Evolutionary conservation across 2,329 filamentous ascomycete genomes (phyloP).

Genomic region (Neofusicoccum umdonicola): DNA sequence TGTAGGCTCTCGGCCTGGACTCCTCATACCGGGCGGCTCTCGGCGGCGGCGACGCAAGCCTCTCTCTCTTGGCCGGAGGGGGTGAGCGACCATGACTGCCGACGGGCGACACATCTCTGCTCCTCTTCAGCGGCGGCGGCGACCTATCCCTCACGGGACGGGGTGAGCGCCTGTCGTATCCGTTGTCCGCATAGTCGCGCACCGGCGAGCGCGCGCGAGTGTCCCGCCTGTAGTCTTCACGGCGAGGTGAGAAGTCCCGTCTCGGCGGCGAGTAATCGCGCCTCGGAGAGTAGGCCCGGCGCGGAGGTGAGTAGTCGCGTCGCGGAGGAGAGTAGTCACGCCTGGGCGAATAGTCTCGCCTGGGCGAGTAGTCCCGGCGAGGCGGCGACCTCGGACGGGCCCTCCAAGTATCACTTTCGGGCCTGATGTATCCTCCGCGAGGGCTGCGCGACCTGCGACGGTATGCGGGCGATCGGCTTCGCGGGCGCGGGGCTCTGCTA

Average conservation of each 20-base stretch:
- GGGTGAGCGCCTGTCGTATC: conserved; percentile 40
- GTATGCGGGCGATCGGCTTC: conserved; percentile 37
- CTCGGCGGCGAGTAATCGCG: conserved; percentile 23
- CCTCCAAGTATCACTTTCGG: conserved; percentile 43
- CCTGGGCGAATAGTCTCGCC: conserved; percentile 28
- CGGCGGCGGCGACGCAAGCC: conserved; percentile 38
- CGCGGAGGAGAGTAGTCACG: conserved; percentile 23
- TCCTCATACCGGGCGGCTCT: conserved; percentile 44
- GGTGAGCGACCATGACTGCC: conserved; percentile 48
- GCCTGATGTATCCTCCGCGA: conserved; percentile 27
- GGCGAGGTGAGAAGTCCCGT: conserved; percentile 39
- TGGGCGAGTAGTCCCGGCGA: conserved; percentile 39
- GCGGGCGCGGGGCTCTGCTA: conserved; percentile 33
- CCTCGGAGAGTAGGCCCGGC: conserved; percentile 41
- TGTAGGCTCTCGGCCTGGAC: conserved; percentile 39
- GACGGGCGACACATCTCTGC: conserved; percentile 47
- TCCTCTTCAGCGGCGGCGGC: conserved; percentile 42
- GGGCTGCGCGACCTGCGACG: conserved; percentile 42
- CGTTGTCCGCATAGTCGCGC: conserved; percentile 34
- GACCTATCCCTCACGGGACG: conserved; percentile 43
- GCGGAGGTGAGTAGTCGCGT: conserved; percentile 39
- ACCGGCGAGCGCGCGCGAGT: conserved; percentile 38
- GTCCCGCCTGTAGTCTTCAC: conserved; percentile 38
- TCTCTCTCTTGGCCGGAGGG: conserved; percentile 38
- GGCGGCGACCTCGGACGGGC: conserved; percentile 50